Evolutionary conservation across 371 early-diverging fungal genomes (phyloP), one percentile per base, ranked within the genome.

Genomic region (Haplosporangium sp.): DNA sequence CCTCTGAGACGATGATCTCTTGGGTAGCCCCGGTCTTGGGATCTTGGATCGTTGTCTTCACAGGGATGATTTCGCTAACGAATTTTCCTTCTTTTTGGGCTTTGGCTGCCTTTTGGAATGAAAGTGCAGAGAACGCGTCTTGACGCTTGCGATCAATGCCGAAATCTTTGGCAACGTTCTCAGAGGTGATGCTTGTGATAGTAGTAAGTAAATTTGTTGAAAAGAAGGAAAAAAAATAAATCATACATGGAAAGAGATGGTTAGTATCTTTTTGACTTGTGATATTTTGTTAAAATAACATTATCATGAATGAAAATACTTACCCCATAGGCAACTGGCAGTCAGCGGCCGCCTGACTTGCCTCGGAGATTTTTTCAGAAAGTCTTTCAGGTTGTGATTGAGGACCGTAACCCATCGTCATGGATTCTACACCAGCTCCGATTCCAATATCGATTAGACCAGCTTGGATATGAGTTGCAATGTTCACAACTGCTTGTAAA

Each of bases 341-440:
- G 27, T 27, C 27, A 27, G 27, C 27, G 27, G 27, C 27, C 27
- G 27, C 27, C 27, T 27, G 27, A 1, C 1, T 27, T 27, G 27
- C 27, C 27, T 27, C 27, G 27, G 27, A 27, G 27, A 27, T 27
- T 1, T 27, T 27, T 27, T 27, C 27, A 27, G 50, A 50, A 15
- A 19, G 8, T 50, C 3, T 50, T 19, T 50, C 50, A 7, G 50
- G 17, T 17, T 19, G 50, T 50, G 50, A 50, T 19, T 50, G 50
- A 35, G 94, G 89, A 45, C 95, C 95, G 77, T 95, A 96, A 88
- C 94, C 91, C 85, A 90, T 85, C 71, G 96, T 94, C 99, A 99
- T 99, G 85, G 94, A 94, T 84, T 99, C 99, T 61, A 98, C 96
- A 88, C 99, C 99, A 53, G 98, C 99, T 83, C 94, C 95, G 77